phyloP scores from a whole-genome alignment of 2,329 filamentous ascomycete species.

The Aspergillus ibericus region DNA sequence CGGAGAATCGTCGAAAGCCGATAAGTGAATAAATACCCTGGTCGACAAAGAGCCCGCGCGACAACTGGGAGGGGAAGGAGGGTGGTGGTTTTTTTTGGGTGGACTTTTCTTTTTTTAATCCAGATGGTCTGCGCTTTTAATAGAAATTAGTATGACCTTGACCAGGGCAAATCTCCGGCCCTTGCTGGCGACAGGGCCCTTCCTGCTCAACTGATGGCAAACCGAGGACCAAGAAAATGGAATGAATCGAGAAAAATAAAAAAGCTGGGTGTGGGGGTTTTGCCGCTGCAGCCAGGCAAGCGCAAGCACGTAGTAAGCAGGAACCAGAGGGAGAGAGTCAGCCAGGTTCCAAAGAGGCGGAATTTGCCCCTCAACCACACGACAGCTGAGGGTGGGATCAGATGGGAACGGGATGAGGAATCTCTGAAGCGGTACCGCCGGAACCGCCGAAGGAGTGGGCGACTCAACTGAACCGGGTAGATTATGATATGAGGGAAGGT shows the following conservation, averaged over 20 bases:
- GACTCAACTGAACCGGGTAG: not conserved
- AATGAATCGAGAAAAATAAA: slow-evolving; percentile 10
- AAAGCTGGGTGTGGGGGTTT: slow-evolving; percentile 25
- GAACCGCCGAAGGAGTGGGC: not conserved
- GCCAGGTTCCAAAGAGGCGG: not conserved
- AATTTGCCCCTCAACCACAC: slow-evolving; percentile 6
- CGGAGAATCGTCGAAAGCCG: not conserved
- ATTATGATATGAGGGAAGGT: not conserved
- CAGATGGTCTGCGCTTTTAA: not conserved
- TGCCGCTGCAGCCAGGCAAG: slow-evolving; percentile 35
- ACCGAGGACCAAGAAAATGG: not conserved
- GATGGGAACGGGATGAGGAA: not conserved
- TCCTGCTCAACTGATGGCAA: slow-evolving; percentile 5
- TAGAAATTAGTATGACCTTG: not conserved
- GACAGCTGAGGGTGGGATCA: not conserved
- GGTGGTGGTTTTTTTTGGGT: not conserved
- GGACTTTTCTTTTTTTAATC: not conserved
- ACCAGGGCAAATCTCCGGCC: slow-evolving; percentile 16
- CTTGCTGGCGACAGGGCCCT: slow-evolving; percentile 19
- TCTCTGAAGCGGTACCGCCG: not conserved
- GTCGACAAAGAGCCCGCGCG: not conserved
- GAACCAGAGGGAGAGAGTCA: slow-evolving; percentile 1
- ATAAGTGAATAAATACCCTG: slow-evolving; percentile 1
- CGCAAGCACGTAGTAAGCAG: slow-evolving; percentile 12
- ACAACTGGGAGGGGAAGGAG: not conserved